Conservation (phyloP, 2,329 filamentous ascomycete species). For the Botrytis porri region DNA sequence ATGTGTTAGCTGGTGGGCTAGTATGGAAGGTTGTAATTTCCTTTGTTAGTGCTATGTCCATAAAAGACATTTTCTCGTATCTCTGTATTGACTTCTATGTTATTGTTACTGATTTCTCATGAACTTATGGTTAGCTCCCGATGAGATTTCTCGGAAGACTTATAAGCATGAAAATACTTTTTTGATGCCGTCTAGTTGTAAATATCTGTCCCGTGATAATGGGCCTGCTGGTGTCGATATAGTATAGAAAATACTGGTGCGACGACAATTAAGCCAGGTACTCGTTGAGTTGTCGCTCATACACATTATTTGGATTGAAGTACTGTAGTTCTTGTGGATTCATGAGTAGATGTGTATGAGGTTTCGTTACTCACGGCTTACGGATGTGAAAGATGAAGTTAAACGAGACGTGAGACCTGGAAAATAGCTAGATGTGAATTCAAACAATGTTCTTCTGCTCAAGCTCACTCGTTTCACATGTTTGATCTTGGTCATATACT, state of each 20-base stretch:
- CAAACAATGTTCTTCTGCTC: not conserved
- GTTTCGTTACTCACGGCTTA: not conserved
- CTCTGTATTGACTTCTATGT: fast-evolving
- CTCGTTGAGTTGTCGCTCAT: not conserved
- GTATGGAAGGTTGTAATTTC: not conserved
- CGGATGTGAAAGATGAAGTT: not conserved
- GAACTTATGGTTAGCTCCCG: fast-evolving
- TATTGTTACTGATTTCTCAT: not conserved
- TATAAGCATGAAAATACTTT: not conserved
- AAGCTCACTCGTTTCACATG: fast-evolving
- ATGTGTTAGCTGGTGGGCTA: fast-evolving
- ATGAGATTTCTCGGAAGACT: fast-evolving
- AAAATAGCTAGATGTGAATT: too few relatives aligned
- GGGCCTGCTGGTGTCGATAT: fast-evolving
- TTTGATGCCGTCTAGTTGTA: not conserved
- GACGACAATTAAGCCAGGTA: too few relatives aligned
- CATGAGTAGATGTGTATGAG: not conserved
- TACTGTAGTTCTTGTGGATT: not conserved
- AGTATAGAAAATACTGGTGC: not conserved
- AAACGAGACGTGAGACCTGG: not conserved
- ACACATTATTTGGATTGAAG: not conserved
- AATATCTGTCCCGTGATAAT: fast-evolving
- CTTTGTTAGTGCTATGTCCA: not conserved
- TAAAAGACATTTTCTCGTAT: not conserved
- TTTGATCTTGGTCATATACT: fast-evolving